Evolutionary conservation across 2,329 filamentous ascomycete species (phyloP).

Genomic region (Penicillium fuscoglaucum): DNA sequence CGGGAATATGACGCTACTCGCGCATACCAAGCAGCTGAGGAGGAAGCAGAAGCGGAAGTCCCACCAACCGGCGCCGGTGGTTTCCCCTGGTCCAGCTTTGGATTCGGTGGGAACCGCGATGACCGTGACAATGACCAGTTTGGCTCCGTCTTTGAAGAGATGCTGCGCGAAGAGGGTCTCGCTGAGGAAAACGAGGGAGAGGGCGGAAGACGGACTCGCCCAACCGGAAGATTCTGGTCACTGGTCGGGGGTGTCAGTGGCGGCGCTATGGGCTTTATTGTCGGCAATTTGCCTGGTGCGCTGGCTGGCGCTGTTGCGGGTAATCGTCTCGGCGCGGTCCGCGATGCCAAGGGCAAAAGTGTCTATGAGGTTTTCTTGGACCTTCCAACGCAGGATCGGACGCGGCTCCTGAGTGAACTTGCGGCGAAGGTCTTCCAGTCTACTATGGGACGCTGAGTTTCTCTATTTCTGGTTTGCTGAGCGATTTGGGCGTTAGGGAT

Average conservation of each 20-base stretch:
- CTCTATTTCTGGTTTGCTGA: neutral
- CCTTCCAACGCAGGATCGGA: slow-evolving; percentile 77
- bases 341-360: slow-evolving; percentile 90
- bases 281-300: slow-evolving; percentile 86
- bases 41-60: slow-evolving; percentile 52
- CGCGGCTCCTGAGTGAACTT: slow-evolving; percentile 77
- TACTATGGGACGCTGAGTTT: slow-evolving; percentile 33
- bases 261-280: slow-evolving; percentile 88
- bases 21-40: slow-evolving; percentile 47
- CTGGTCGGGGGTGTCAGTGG: slow-evolving; percentile 83
- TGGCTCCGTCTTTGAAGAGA: slow-evolving; percentile 81
- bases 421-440: slow-evolving; percentile 75
- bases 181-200: slow-evolving; percentile 65
- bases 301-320: slow-evolving; percentile 89
- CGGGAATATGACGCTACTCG: slow-evolving; percentile 81
- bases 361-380: slow-evolving; percentile 90
- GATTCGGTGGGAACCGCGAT: slow-evolving; percentile 50
- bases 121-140: slow-evolving; percentile 71
- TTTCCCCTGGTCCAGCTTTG: slow-evolving; percentile 77
- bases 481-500: slow-evolving; percentile 7
- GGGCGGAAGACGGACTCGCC: slow-evolving; percentile 42
- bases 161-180: slow-evolving; percentile 84
- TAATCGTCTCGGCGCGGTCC: slow-evolving; percentile 83
- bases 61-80: slow-evolving; percentile 48
- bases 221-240: slow-evolving; percentile 79